Evolutionary conservation across 2,329 filamentous ascomycete genomes (phyloP), one percentile per base, ranked within the genome.

Genomic region (Rutstroemia sp.): DNA sequence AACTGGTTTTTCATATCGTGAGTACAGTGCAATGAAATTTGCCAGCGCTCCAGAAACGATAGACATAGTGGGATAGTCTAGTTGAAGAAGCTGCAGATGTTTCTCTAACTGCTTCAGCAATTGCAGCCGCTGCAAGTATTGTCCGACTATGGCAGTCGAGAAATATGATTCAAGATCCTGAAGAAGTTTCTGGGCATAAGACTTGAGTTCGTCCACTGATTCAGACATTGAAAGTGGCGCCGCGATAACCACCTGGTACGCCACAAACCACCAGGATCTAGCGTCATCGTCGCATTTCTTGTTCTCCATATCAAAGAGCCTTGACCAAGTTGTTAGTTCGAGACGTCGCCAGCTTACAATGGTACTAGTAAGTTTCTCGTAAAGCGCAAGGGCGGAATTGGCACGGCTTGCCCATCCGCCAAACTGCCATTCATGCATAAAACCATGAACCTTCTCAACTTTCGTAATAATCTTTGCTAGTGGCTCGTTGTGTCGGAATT

Each of bases 211-310:
- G 21, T 80, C 72, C 1, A 76, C 78, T 23, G 79, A 77, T 56
- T 82, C 77, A 0, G 80, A 75, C 58, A 92, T 78, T 19, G 82
- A 79, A 54, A 89, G 76, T 0, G 92, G 87, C 3, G 84, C 86
- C 61, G 84, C 86, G 63, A 99, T 80, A 44, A 95, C 82, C 4
- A 87, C 89, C 71, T 97, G 90, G 66, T 96, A 99, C 1, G 92
- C 91, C 58, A 97, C 80, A 65, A 96, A 99, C 86, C 92, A 99
- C 94, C 94, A 99, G 16, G 87, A 86, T 64, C 84, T 86, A 2
- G 92, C 91, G 66, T 90, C 86, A 49, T 89, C 81, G 21, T 85
- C 77, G 64, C 86, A 91, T 65, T 87, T 90, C 53, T 82, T 78
- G 39, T 84, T 79, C 70, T 99, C 94, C 69, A 88, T 83, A 63